Evolutionary conservation across 2,329 filamentous ascomycete species (phyloP), one percentile per base, ranked within the genome.

Genomic region (Lomentospora prolificans): DNA sequence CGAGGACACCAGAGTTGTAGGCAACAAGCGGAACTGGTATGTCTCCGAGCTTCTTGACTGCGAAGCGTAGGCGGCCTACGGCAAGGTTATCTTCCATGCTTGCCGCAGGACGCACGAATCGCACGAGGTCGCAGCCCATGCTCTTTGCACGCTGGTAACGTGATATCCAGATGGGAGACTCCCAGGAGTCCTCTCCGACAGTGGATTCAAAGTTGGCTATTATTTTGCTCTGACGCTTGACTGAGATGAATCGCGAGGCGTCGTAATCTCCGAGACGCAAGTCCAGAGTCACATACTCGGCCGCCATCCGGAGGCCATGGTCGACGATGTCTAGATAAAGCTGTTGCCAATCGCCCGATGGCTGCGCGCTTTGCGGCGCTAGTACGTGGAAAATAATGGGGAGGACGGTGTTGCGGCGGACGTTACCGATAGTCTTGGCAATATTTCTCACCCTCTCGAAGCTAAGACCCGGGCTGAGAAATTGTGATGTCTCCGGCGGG

Each of bases 221-320:
- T 1, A 87, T 70, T 58, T 81, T 84, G 9, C 80, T 81, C 7
- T 72, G 72, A 3, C 81, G 79, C 65, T 75, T 80, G 3, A 69
- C 66, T 9, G 67, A 65, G 7, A 82, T 65, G 10, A 87, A 67
- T 33, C 75, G 73, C 1, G 69, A 64, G 2, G 87, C 69, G 12
- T 75, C 64, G 2, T 69, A 65, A 51, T 80, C 75, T 6, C 78
- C 77, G 2, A 85, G 70, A 6, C 78, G 72, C 14, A 88, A 65
- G 61, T 88, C 83, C 14, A 87, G 67, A 0, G 81, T 81, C 57
- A 82, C 67, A 61, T 80, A 87, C 55, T 86, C 84, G 0, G 84
- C 80, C 0, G 77, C 78, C 14, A 87, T 70, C 27, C 83, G 75
- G 8, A 87, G 64, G 3, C 80, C 80, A 61, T 87, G 81, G 4